A percentile compares a stretch with the other conserved stretches of the same genome.
Evolutionary conservation across 2,329 filamentous ascomycete genomes (phyloP).

Genomic region (Fusarium solani-melongenae): DNA sequence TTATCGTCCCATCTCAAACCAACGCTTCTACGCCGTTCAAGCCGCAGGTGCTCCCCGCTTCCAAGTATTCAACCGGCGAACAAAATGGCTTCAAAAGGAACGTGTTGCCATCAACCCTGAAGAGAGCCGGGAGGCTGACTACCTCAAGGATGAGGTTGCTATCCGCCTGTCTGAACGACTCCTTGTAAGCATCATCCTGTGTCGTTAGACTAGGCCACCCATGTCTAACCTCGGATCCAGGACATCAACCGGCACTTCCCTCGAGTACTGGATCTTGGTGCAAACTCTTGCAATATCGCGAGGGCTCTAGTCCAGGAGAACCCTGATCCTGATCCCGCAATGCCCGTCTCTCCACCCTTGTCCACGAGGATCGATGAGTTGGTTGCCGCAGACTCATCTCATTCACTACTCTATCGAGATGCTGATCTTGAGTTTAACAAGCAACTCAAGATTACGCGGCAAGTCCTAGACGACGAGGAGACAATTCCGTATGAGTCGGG

Average conservation of each 20-base stretch:
- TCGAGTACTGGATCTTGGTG: slow-evolving; percentile 89
- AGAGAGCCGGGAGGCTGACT: slow-evolving; percentile 84
- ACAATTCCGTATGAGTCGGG: slow-evolving; percentile 79
- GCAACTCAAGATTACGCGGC: slow-evolving; percentile 76
- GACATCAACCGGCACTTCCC: slow-evolving; percentile 93
- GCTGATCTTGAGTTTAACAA: slow-evolving; percentile 78
- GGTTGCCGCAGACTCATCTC: slow-evolving; percentile 84
- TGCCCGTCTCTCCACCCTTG: slow-evolving; percentile 72
- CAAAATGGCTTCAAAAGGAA: slow-evolving; percentile 93
- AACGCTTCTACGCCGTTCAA: slow-evolving; percentile 80
- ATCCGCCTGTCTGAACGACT: slow-evolving; percentile 85
- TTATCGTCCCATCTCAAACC: slow-evolving; percentile 29
- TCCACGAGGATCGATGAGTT: slow-evolving; percentile 78
- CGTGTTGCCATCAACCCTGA: slow-evolving; percentile 78
- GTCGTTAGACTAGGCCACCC: not conserved
- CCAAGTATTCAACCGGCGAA: slow-evolving; percentile 89
- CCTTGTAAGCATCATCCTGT: slow-evolving; percentile 64
- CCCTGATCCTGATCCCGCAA: slow-evolving; percentile 68
- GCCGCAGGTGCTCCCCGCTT: slow-evolving; percentile 80
- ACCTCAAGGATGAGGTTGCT: slow-evolving; percentile 93
- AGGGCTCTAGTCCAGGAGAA: slow-evolving; percentile 79
- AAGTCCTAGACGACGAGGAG: slow-evolving; percentile 80
- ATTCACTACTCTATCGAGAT: slow-evolving; percentile 83
- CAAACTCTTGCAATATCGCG: slow-evolving; percentile 95
- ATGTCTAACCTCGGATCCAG: slow-evolving; percentile 55